These are phyloP conservation scores for Boletellus sp. DNA, from an alignment of 1,284 basidiomycete genomes.

Conservation along the genomic window DNA sequence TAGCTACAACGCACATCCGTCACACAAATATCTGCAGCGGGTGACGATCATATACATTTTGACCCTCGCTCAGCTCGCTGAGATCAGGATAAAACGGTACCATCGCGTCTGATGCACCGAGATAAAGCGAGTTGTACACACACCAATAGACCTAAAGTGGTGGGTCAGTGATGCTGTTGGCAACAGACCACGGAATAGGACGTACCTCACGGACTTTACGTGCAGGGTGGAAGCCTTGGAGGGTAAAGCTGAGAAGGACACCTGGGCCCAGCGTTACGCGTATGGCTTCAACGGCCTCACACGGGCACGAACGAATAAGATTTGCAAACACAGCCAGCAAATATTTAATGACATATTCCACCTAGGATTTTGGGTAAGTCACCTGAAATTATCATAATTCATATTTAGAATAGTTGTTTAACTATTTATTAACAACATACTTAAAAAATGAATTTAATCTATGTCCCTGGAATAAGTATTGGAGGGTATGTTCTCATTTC, in stretches of 20 bases:
- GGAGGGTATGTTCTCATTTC: too few relatives aligned
- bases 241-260: conserved; percentile 82
- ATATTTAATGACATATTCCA: too few relatives aligned
- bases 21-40: conserved; percentile 80
- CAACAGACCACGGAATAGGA: conserved; percentile 10
- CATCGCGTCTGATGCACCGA: conserved; percentile 85
- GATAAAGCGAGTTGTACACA: conserved; percentile 86
- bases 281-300: conserved; percentile 97
- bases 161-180: neutral
- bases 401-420: too few relatives aligned
- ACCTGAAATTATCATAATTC: too few relatives aligned
- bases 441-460: too few relatives aligned
- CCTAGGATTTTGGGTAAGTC: too few relatives aligned
- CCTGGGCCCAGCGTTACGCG: conserved; percentile 93
- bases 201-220: conserved; percentile 92
- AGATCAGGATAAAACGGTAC: conserved; percentile 95
- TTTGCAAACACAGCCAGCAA: too few relatives aligned
- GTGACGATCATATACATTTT: conserved; percentile 85
- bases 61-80: conserved; percentile 81
- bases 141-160: conserved; percentile 72
- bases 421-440: too few relatives aligned
- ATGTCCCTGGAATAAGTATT: too few relatives aligned
- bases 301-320: too few relatives aligned
- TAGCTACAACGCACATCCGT: conserved; percentile 11
- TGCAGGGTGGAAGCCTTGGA: conserved; percentile 94